These are phyloP conservation scores for Tetracladium setigerum DNA, from an alignment of 495 filamentous ascomycete species.

Conservation along the genomic window DNA sequence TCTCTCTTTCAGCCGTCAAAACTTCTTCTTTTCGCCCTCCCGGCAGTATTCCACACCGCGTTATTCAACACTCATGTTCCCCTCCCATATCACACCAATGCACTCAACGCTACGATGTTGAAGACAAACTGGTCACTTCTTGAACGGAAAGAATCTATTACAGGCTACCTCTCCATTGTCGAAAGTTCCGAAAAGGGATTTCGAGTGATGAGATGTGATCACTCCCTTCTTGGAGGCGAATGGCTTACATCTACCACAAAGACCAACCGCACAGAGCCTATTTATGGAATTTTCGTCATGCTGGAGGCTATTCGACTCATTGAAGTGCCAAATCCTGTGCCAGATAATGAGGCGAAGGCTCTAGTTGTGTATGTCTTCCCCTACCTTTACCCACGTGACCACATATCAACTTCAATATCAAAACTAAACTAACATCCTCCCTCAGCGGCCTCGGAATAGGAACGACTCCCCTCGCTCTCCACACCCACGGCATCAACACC, in stretches of 20 bases:
- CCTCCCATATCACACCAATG: slow-evolving; percentile 37
- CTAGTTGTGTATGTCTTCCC: slow-evolving; percentile 63
- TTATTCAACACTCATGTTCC: slow-evolving; percentile 66
- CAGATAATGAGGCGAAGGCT: slow-evolving; percentile 64
- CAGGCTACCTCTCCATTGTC: slow-evolving; percentile 87
- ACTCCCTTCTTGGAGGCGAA: slow-evolving; percentile 90
- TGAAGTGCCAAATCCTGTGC: slow-evolving; percentile 42
- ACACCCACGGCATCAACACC: slow-evolving; percentile 81
- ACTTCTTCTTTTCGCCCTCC: slow-evolving; percentile 53
- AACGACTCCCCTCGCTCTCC: slow-evolving; percentile 78
- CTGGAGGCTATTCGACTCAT: slow-evolving; percentile 85
- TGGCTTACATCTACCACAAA: slow-evolving; percentile 39
- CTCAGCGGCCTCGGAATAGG: slow-evolving; percentile 82
- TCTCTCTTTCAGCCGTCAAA: slow-evolving; percentile 59
- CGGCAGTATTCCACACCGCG: slow-evolving; percentile 61
- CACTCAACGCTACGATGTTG: slow-evolving; percentile 56
- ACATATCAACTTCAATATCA: slow-evolving; percentile 12
- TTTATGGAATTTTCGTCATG: slow-evolving; percentile 89
- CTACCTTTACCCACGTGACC: neutral
- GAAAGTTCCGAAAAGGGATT: slow-evolving; percentile 64
- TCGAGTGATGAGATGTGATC: slow-evolving; percentile 84
- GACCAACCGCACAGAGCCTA: slow-evolving; percentile 54
- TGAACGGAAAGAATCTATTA: slow-evolving; percentile 73
- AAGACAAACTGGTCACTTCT: slow-evolving; percentile 52
- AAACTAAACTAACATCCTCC: too few species aligned